phyloP scores from a whole-genome alignment of 768 basidiomycete species.

The Psilocybe subaeruginosa region DNA sequence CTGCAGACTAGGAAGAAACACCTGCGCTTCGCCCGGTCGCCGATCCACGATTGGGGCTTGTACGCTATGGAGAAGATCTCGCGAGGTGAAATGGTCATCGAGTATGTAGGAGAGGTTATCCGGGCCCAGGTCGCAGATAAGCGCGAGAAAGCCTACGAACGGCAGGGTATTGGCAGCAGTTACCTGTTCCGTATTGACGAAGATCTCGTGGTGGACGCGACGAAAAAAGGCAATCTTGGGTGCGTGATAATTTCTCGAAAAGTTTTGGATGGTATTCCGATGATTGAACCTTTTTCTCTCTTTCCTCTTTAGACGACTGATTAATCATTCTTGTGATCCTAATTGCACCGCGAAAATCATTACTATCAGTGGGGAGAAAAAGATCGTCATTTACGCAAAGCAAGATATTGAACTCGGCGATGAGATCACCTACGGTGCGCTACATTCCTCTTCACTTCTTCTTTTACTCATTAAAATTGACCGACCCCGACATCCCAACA shows the following conservation, averaged over 20 bases:
- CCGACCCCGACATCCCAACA: constrained; percentile 28
- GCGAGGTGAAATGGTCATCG: constrained; percentile 97
- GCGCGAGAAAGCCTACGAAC: constrained; percentile 95
- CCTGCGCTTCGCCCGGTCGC: constrained; percentile 90
- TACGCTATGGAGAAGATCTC: constrained; percentile 98
- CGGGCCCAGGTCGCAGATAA: constrained; percentile 95
- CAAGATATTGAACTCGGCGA: constrained; percentile 94
- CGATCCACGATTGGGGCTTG: constrained; percentile 98
- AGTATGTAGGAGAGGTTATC: constrained; percentile 98
- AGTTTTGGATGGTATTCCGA: constrained; percentile 1
- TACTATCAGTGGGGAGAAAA: constrained; percentile 90
- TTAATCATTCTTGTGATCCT: constrained; percentile 98
- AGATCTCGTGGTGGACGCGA: constrained; percentile 97
- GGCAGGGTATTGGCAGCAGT: constrained; percentile 96
- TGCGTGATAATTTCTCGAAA: constrained; percentile 43
- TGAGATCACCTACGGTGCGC: constrained; percentile 94
- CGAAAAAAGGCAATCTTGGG: constrained; percentile 99
- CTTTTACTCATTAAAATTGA: background rate
- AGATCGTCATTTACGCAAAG: constrained; percentile 99
- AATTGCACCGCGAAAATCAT: constrained; percentile 92
- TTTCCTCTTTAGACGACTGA: constrained; percentile 70
- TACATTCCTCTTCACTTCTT: background rate
- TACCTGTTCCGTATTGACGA: constrained; percentile 99
- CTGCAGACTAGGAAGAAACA: constrained; percentile 98
- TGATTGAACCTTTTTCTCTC: constrained; percentile 8